phyloP scores from a whole-genome alignment of 768 basidiomycete genomes.

The Macrocybe gigantea region DNA sequence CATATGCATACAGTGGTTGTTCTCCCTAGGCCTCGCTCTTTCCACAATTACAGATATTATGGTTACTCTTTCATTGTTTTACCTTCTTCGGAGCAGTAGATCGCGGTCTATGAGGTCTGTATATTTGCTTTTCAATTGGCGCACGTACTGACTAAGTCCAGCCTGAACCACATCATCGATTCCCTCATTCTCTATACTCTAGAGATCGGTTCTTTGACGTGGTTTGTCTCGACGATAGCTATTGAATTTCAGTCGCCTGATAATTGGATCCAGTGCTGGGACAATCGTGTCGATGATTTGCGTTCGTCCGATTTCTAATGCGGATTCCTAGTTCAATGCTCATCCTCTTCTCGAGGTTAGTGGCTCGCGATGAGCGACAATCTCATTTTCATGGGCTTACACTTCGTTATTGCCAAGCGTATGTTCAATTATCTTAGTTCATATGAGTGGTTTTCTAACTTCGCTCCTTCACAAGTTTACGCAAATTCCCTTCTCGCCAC shows the following conservation, averaged over 20 bases:
- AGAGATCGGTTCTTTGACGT: neutral
- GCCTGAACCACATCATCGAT: neutral
- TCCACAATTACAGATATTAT: slow-evolving; percentile 33
- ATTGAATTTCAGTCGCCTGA: neutral
- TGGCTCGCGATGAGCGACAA: neutral
- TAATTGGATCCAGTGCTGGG: neutral
- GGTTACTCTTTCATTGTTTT: slow-evolving; percentile 27
- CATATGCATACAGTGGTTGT: slow-evolving; percentile 29
- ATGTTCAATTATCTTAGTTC: neutral
- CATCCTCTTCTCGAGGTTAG: neutral
- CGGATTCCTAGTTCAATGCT: neutral
- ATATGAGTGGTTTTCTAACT: neutral
- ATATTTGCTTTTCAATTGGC: neutral
- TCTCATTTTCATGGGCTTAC: neutral
- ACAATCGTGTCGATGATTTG: neutral
- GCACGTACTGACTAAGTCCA: neutral
- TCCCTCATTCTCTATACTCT: neutral
- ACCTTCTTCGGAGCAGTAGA: neutral
- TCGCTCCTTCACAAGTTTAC: neutral
- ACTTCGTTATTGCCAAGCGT: neutral
- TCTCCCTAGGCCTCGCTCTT: slow-evolving; percentile 36
- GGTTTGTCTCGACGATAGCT: neutral
- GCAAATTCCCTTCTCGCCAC: neutral
- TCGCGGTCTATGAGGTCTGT: neutral
- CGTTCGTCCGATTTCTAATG: neutral